Evolutionary conservation across 2,329 filamentous ascomycete species (phyloP).

Genomic region (Gaeumannomyces sp.): DNA sequence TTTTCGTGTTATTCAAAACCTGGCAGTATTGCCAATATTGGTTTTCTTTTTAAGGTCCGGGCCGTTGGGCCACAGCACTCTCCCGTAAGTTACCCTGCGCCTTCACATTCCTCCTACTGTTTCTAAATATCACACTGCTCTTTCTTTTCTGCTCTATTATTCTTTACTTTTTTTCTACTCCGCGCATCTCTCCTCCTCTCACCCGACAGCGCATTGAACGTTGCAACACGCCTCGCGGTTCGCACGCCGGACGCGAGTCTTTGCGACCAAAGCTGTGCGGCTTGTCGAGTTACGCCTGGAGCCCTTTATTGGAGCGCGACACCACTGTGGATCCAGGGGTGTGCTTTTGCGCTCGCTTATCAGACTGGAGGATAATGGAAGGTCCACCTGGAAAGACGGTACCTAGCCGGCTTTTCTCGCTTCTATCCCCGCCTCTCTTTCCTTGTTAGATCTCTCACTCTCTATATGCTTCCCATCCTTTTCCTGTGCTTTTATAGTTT

Average conservation of each 20-base stretch:
- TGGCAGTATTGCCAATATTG: neutral
- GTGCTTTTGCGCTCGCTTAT: neutral
- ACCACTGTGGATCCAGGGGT: neutral
- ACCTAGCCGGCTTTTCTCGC: neutral
- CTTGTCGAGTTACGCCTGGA: neutral
- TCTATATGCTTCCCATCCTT: neutral
- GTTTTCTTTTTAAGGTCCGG: neutral
- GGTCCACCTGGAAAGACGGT: neutral
- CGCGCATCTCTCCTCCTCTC: too few relatives aligned
- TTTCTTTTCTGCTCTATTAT: neutral
- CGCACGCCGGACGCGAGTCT: too few relatives aligned
- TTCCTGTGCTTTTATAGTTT: neutral
- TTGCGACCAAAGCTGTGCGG: neutral
- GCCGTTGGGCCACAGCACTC: neutral
- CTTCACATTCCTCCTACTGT: too few relatives aligned
- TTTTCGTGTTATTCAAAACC: neutral
- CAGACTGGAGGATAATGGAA: neutral
- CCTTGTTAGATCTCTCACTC: neutral
- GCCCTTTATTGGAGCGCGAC: neutral
- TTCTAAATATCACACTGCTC: too few relatives aligned
- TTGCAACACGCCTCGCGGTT: neutral
- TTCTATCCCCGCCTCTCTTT: neutral
- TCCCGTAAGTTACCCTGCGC: neutral
- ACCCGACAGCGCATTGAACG: too few relatives aligned
- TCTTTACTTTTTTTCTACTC: too few relatives aligned